Evolutionary conservation across 257 asterid species (phyloP), one percentile per base, ranked within the genome.

Genomic region (Solanum megistacrolobum): DNA sequence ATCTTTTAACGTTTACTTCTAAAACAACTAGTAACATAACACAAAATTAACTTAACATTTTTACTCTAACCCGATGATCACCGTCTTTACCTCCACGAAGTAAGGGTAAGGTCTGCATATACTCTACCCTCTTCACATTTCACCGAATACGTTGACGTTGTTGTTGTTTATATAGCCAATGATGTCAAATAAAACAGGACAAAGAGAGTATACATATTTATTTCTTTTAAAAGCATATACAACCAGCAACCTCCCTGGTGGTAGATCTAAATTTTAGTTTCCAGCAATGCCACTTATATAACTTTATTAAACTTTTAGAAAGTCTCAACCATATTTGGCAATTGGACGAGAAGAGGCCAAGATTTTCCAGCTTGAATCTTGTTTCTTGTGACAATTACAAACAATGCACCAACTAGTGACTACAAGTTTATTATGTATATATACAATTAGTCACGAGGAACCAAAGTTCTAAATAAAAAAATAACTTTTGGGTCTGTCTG

Each of bases 311-410:
- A 36, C 18, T 74, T 74, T 3, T 36, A 36, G 69, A 18, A 29
- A 29, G 31, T 10, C 41, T 29, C 39, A 82, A 29, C 36, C 38
- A 79, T 46, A 43, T 29, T 74, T 46, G 68, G 27, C 86, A 31
- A 82, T 31, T 48, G 71, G 86, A 82, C 3, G 29, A 82, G 69
- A 82, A 82, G 20, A 52, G 9, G 43, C 86, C 86, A 82, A 82
- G 86, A 82, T 82, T 27, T 48, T 31, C 68, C 86, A 82, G 21
- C 71, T 82, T 82, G 43, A 5, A 16, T 82, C 14, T 82, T 48
- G 86, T 82, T 82, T 82, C 41, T 82, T 82, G 69, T 82, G 71
- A 82, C 69, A 31, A 20, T 18, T 82, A 31, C 43, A 82, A 31
- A 82, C 31, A 82, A 52, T 82, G 7, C 18, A 82, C 21, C 69